Percentiles rank a stretch among this genome's conserved stretches.
Evolutionary conservation across 208 protist species (phyloP).

Genomic region (Polymyxa betae): DNA sequence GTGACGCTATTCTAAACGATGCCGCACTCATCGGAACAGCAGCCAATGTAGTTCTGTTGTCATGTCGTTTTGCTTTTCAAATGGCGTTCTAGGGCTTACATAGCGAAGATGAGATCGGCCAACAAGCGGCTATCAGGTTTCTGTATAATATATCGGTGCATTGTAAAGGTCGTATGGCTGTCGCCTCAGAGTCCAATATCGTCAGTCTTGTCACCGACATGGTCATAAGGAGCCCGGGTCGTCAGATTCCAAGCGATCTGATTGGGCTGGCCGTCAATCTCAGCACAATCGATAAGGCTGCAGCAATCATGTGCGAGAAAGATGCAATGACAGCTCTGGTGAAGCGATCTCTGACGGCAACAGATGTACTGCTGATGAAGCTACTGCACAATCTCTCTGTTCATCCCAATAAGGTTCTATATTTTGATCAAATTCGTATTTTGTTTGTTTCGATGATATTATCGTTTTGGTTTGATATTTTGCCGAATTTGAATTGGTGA

Average conservation of each 20-base stretch:
- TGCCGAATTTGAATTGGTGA: no score
- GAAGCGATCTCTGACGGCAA: not conserved
- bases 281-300: not conserved
- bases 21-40: no score
- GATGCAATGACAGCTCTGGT: not conserved
- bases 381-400: conserved; percentile 28
- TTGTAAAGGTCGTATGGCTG: not conserved
- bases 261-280: conserved; percentile 37
- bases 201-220: not conserved
- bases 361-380: not conserved
- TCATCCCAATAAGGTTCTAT: conserved; percentile 31
- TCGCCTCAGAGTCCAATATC: not conserved
- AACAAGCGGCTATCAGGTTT: not conserved
- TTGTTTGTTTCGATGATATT: not conserved
- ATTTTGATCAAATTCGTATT: not conserved
- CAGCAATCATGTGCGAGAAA: not conserved
- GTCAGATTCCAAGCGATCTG: not conserved
- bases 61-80: not conserved
- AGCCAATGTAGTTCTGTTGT: not conserved
- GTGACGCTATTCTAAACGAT: no score
- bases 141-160: conserved; percentile 29
- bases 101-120: not conserved
- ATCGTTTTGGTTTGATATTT: not conserved
- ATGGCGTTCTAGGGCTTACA: no score
- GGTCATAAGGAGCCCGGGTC: not conserved